Conservation (phyloP, 345 rosid species). For the Populus simonii region DNA sequence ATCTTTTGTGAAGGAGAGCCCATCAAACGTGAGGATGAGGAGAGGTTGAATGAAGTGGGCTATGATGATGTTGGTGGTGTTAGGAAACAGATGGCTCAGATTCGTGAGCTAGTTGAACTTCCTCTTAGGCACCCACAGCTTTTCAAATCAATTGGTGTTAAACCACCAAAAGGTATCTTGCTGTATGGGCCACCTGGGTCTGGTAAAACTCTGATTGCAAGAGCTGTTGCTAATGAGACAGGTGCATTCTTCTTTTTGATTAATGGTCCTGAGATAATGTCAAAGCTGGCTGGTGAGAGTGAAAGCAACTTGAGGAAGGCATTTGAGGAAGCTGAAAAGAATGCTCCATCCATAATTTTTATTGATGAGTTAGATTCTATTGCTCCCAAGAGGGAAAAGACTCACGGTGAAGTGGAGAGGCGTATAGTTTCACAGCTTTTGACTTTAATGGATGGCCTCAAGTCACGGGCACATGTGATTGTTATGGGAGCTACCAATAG, state of each 20-base stretch:
- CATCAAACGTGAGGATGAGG: constrained; percentile 11
- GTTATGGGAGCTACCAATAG: constrained; percentile 14
- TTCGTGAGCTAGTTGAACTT: constrained; percentile 12
- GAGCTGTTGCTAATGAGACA: constrained; percentile 12
- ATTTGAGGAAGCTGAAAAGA: constrained; percentile 14
- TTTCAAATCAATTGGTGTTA: constrained; percentile 12
- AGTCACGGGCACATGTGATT: constrained; percentile 12
- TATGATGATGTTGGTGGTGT: constrained; percentile 16
- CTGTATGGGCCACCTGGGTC: constrained; percentile 10
- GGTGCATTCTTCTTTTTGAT: constrained; percentile 15
- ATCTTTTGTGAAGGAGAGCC: constrained; percentile 16
- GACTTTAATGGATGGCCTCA: constrained; percentile 14
- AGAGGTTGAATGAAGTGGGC: constrained; percentile 9
- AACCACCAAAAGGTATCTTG: constrained; percentile 14
- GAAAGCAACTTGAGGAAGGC: constrained; percentile 16
- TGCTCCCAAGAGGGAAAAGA: constrained; percentile 15
- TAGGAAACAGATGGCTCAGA: constrained; percentile 16
- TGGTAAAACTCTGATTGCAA: constrained; percentile 13
- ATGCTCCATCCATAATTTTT: constrained; percentile 16
- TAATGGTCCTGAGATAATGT: constrained; percentile 12
- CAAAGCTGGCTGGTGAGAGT: constrained; percentile 16
- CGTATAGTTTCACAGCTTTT: constrained; percentile 10
- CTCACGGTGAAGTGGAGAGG: constrained; percentile 15
- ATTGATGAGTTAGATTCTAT: constrained; percentile 12
- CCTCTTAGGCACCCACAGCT: constrained; percentile 16